Evolutionary conservation across 1,139 yeast genomes (phyloP), one percentile per base, ranked within the genome.

Genomic region (Oligophagozyma castellii): DNA sequence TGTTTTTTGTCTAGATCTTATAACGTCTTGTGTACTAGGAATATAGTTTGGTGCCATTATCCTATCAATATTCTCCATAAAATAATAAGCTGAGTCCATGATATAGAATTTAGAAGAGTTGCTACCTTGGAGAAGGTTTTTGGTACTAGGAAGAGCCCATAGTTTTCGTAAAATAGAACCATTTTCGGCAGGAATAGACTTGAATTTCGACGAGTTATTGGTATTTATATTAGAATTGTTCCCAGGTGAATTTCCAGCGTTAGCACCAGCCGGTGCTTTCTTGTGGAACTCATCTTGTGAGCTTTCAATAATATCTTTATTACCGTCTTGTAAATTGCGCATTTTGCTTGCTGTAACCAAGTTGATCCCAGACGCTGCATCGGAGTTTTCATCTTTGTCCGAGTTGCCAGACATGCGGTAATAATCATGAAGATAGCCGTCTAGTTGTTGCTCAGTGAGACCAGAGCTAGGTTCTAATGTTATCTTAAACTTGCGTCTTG

Each of bases 1-100:
- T 0, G 96, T 84, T 58, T 81, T 84, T 50, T 81, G 80, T 58
- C 96, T 73, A 7, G 94, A 83, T 40, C 93, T 66, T 39, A 84
- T 63, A 24, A 84, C 73, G 56, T 84, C 96, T 29, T 73, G 69
- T 14, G 70, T 76, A 14, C 68, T 66, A 2, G 95, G 95, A 12
- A 73, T 48, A 51, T 79, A 84, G 34, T 67, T 65, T 2, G 67
- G 62, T 14, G 59, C 51, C 3, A 75, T 58, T 28, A 84, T 75
- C 40, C 94, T 63, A 20, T 63, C 64, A 26, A 83, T 54, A 45
- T 75, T 75, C 20, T 71, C 66, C 43, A 83, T 67, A 50, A 84
- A 83, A 52, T 86, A 86, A 31, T 67, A 63, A 1, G 95, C 86
- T 4, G 93, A 80, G 51, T 86, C 96, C 66, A 83, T 73, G 29